Base-by-base conservation (phyloP, 495 filamentous ascomycete genomes). In the Xylaria cubensis region DNA sequence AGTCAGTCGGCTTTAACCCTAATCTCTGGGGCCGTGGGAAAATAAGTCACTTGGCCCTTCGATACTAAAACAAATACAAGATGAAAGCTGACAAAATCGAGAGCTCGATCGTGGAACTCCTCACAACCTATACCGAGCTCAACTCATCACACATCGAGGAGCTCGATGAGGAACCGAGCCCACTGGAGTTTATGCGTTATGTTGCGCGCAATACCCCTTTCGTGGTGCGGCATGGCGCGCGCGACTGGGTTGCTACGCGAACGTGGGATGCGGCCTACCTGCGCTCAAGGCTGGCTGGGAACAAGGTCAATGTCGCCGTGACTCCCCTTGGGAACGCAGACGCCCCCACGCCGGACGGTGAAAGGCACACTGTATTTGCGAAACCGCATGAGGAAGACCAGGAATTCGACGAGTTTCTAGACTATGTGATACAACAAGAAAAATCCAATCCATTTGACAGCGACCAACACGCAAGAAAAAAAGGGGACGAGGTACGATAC, bases 141-240 rank as follows among this genome's bases (percentile, higher is more conserved):
- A 94, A 94, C 76, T 75, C 81, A 50, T 70, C 81, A 26, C 66
- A 67, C 26, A 84, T 94, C 58, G 84, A 89, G 58, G 86, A 88
- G 62, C 81, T 93, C 4, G 46, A 81, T n/a, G 83, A 88, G 41
- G 84, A 88, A 48, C 92, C 92, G 2, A 91, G 87, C 44, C 84
- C 92, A 0, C 84, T 94, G 9, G 90, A 93, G 75, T 94, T 94
- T 77, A 89, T 93, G 87, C 85, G 90, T 71, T 90, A 87, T 79
- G 91, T 92, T 19, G 82, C 88, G 41, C 82, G 76, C 21, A 94
- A 94, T 73, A 85, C 86, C 0, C 92, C 92, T 8, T 93, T 94
- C 67, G 86, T 94, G 2, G 84, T 93, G 46, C 84, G 89, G 46
- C 80, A 84, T 4, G 90, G 84, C 9, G 89, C 88, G 0, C 64